Base-by-base conservation (phyloP, 2,329 filamentous ascomycete species). In the Epichloe gansuensis region DNA sequence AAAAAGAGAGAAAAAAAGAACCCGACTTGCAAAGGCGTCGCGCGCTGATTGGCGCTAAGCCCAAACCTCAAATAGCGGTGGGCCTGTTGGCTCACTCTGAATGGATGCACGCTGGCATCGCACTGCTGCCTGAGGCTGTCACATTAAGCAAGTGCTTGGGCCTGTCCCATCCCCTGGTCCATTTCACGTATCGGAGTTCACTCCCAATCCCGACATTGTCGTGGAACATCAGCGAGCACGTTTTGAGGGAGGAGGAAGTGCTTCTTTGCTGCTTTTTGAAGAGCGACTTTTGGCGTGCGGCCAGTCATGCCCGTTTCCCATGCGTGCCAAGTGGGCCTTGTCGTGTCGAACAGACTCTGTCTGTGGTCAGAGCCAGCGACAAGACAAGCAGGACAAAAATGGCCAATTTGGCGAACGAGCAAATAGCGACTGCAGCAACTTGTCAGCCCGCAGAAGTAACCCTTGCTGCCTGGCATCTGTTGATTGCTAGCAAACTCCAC, bases 31-130 rank as follows among this genome's bases (percentile, higher is more conserved):
- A 23, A 44, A 35, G 38, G 41, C 48, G 38, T 44, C 45, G 34
- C 45, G 39, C 23, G 13, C 45, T 54, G 48, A 48, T 45, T 49
- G 48, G 45, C 44, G 45, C 52, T 49, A 34, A 17, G 1, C 52
- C 39, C 3, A 5, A 38, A 7, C 3, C 34, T 2, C 28, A 4
- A 15, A 49, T 45, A 13, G n/a, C n/a, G 34, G 45, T 48, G 52
- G 49, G 5, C 5, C n/a, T 13, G 4, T 4, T 38, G 31, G 34
- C 41, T 38, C 31, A 35, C n/a, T 38, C 12, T 51, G 34, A 51
- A 21, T 51, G 31, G 49, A 9, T 31, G 41, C 23, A 42, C 6
- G 7, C 1, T 34, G 9, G 11, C 48, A 45, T 52, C 39, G 28
- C 3, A 5, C 23, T 31, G 11, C n/a, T 52, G 51, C 46, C 51